Percentiles rank a stretch among this genome's conserved stretches.
These are phyloP conservation scores for Juglanconis juglandina DNA, from an alignment of 2,329 filamentous ascomycete genomes.

Conservation along the genomic window DNA sequence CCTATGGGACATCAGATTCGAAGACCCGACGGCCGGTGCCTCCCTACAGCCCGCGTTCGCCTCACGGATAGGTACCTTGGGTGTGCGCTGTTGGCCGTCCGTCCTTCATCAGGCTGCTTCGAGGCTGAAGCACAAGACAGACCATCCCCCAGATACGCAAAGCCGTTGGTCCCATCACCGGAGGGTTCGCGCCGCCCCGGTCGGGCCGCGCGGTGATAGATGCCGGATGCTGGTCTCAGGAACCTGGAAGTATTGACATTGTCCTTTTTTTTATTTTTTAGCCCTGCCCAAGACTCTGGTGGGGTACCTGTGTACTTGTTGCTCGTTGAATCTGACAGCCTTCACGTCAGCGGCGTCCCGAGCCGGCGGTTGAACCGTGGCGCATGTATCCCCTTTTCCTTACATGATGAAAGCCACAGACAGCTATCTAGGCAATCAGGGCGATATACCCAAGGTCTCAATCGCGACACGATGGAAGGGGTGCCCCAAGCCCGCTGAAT, in stretches of 20 bases:
- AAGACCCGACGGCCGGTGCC: background rate
- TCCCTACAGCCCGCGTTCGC: conserved; percentile 1
- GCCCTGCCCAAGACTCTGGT: no score
- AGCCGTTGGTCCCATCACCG: background rate
- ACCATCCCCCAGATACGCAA: background rate
- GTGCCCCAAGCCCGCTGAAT: no score
- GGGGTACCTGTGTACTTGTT: background rate
- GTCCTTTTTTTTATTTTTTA: no score
- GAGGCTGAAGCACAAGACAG: background rate
- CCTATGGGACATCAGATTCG: background rate
- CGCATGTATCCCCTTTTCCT: background rate
- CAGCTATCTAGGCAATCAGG: background rate
- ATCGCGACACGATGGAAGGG: no score
- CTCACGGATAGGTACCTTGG: conserved; percentile 1
- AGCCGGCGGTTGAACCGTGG: background rate
- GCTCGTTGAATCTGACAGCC: background rate
- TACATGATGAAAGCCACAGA: background rate
- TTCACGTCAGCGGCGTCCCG: background rate
- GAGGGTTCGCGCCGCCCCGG: background rate
- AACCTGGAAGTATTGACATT: no score
- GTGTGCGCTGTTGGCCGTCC: background rate
- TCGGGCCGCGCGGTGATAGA: background rate
- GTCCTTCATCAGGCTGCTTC: background rate
- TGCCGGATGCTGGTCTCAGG: no score
- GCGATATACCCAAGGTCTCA: no score